Percentiles rank a stretch among this genome's conserved stretches.
Conservation (phyloP, 1,139 yeast genomes). For the Nakaseomyces uthaithaninus region DNA sequence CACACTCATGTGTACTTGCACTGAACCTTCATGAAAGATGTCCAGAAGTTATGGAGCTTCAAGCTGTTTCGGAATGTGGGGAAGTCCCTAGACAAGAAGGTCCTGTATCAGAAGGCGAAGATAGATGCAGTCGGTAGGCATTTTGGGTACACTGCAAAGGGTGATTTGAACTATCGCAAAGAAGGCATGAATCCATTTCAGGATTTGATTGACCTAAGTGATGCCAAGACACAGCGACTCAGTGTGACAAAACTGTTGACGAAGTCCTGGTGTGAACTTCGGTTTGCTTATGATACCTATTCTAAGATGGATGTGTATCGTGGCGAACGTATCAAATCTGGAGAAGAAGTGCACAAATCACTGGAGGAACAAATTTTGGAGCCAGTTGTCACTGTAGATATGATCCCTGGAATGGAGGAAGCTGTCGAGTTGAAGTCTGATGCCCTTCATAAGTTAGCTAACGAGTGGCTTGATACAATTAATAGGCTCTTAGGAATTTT, state of each 20-base stretch:
- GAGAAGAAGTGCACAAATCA: slow-evolving; percentile 37
- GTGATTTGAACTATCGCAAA: slow-evolving; percentile 3
- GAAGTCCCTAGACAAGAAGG: not conserved
- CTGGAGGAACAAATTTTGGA: slow-evolving; percentile 40
- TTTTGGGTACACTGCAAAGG: not conserved
- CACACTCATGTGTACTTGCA: no score
- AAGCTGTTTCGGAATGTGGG: slow-evolving; percentile 2
- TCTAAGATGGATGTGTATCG: slow-evolving; percentile 33
- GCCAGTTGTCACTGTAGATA: slow-evolving; percentile 9
- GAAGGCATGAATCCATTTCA: slow-evolving; percentile 8
- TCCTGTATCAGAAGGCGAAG: not conserved
- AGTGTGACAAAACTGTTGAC: slow-evolving; percentile 42
- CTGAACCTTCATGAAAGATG: not conserved
- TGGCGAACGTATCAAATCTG: slow-evolving; percentile 35
- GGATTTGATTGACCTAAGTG: slow-evolving; percentile 5
- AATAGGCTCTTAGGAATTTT: slow-evolving; percentile 37
- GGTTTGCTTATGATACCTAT: slow-evolving; percentile 39
- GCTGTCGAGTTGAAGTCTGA: slow-evolving; percentile 8
- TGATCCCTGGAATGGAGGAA: slow-evolving; percentile 12
- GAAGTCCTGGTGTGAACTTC: slow-evolving; percentile 46
- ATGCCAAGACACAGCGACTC: slow-evolving; percentile 15
- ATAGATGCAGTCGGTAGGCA: not conserved
- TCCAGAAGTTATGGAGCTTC: not conserved
- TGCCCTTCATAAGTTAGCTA: slow-evolving; percentile 28
- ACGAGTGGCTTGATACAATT: slow-evolving; percentile 35